These are phyloP conservation scores for Globisporangium paroecandrum DNA, from an alignment of 352 stramenopile genomes.

Conservation along the genomic window DNA sequence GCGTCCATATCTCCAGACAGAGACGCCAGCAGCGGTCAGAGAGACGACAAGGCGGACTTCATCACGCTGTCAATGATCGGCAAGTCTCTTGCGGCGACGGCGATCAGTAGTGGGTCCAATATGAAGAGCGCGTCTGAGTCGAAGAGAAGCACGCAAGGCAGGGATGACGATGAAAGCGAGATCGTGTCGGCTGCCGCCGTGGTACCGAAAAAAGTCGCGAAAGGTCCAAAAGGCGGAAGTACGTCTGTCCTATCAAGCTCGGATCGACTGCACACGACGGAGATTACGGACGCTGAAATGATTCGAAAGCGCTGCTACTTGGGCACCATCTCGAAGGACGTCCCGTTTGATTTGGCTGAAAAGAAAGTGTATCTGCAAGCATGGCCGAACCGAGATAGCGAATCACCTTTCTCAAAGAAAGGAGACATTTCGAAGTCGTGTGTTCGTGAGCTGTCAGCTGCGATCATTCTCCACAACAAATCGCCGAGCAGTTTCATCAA, in stretches of 20 bases:
- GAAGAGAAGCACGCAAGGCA: not conserved
- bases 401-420: slow-evolving; percentile 44
- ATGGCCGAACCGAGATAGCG: slow-evolving; percentile 73
- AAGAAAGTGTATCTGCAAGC: slow-evolving; percentile 67
- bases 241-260: slow-evolving; percentile 18
- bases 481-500: slow-evolving; percentile 54
- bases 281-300: slow-evolving; percentile 46
- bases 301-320: slow-evolving; percentile 73
- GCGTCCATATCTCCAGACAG: slow-evolving; percentile 12
- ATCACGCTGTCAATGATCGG: slow-evolving; percentile 21
- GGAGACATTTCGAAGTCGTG: slow-evolving; percentile 49
- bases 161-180: not conserved
- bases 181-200: slow-evolving; percentile 23
- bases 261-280: slow-evolving; percentile 35
- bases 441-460: slow-evolving; percentile 50
- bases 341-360: slow-evolving; percentile 43
- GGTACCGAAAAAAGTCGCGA: slow-evolving; percentile 30
- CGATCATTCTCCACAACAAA: slow-evolving; percentile 39
- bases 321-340: slow-evolving; percentile 33
- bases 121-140: not conserved
- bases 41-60: slow-evolving; percentile 13
- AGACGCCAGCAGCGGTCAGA: slow-evolving; percentile 4
- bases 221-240: slow-evolving; percentile 15
- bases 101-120: not conserved
- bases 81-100: slow-evolving; percentile 15